Evolutionary conservation across 192 early-diverging fungal species (phyloP), one percentile per base, ranked within the genome.

Genomic region (Coemansia sp.): DNA sequence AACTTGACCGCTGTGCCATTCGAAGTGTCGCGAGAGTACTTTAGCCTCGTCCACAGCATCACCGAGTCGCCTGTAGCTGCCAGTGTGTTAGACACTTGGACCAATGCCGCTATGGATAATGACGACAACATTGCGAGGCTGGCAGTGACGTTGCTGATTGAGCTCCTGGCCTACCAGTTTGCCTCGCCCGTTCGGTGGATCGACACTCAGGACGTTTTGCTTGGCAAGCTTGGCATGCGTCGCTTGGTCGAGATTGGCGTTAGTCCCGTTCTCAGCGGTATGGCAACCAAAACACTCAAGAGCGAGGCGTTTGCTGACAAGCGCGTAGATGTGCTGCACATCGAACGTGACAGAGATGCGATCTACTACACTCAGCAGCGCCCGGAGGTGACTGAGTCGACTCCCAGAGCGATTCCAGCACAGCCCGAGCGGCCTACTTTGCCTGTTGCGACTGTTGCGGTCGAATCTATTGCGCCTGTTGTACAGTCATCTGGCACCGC

Each of bases 141-240:
- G 42, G 95, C 91, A 55, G 89, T 90, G 79, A 85, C 78, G 12
- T 80, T 97, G 31, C 73, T 97, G 51, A 88, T 94, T 68, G 95
- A 97, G 82, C 78, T 95, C 57, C 78, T 97, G 14, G 93, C 95
- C 12, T 92, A 95, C 74, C 95, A 97, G 82, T 94, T 97, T 74
- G 94, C 95, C 17, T 91, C 88, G 50, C 90, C 95, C 37, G 95
- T 97, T 31, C 88, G 92, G 70, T 97, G 95, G 95, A 95, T 97
- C 70, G 91, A 95, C 72, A 97, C 95, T 34, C 95, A 97, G 76
- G 93, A 95, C 67, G 78, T 86, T 62, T 83, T 97, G 59, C 91
- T 97, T 14, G 44, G 21, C 74, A 78, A 89, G 66, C 90, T 87
- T 78, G 80, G 90, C 31, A 89, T 95, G 62, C 87, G 89, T 63